phyloP scores from a whole-genome alignment of 78 protist species.

The Diacronema lutheri region DNA sequence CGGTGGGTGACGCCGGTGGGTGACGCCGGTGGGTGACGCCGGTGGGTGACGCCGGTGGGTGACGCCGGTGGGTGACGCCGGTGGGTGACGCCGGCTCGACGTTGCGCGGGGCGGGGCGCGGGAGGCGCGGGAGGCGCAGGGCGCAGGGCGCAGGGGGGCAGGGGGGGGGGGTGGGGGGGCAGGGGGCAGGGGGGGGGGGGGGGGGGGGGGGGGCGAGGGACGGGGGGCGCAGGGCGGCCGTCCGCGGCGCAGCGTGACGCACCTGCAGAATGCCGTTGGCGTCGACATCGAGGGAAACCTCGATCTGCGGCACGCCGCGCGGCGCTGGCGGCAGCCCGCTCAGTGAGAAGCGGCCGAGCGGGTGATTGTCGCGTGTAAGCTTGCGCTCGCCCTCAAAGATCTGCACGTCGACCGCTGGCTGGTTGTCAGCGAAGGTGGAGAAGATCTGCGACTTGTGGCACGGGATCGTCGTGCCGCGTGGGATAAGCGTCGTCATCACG shows the following conservation, averaged over 20 bases:
- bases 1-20: too few relatives aligned
- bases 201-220: slow-evolving; percentile 94
- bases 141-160: too few relatives aligned
- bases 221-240: slow-evolving; percentile 72
- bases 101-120: too few relatives aligned
- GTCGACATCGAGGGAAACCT: slow-evolving; percentile 88
- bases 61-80: too few relatives aligned
- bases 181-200: too few relatives aligned
- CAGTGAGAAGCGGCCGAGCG: slow-evolving; percentile 90
- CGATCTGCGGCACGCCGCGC: slow-evolving; percentile 94
- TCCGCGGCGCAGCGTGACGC: slow-evolving; percentile 85
- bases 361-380: slow-evolving; percentile 89
- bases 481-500: slow-evolving; percentile 91
- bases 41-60: too few relatives aligned
- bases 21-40: too few relatives aligned
- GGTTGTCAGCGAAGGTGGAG: slow-evolving; percentile 94
- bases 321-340: slow-evolving; percentile 94
- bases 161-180: too few relatives aligned
- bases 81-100: too few relatives aligned
- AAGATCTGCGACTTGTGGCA: slow-evolving; percentile 86
- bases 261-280: slow-evolving; percentile 92
- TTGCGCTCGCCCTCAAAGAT: slow-evolving; percentile 95
- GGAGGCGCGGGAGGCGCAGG: too few relatives aligned
- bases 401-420: slow-evolving; percentile 82
- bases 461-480: slow-evolving; percentile 96